Evolutionary conservation across 768 basidiomycete genomes (phyloP).

Genomic region (Leucocoprinus birnbaumii): DNA sequence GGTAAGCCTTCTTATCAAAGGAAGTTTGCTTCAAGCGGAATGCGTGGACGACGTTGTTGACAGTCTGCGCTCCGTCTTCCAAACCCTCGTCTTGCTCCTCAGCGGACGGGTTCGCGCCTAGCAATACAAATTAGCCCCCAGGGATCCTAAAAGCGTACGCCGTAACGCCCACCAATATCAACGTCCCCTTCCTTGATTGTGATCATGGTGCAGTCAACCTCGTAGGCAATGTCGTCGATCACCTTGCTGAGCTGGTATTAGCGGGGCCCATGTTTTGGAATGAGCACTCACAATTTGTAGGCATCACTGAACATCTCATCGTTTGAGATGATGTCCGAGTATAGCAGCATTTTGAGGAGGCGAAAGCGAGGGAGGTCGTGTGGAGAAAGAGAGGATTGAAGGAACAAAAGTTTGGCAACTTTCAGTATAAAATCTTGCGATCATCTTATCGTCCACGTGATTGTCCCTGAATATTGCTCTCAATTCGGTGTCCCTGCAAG

Average conservation of each 20-base stretch:
- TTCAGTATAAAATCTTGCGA: slow-evolving; percentile 24
- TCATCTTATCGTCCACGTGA: slow-evolving; percentile 26
- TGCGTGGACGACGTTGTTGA: slow-evolving; percentile 91
- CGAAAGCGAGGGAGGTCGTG: slow-evolving; percentile 17
- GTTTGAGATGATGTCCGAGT: slow-evolving; percentile 63
- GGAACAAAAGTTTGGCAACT: slow-evolving; percentile 12
- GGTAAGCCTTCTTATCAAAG: slow-evolving; percentile 91
- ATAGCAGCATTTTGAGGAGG: slow-evolving; percentile 63
- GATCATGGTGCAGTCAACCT: slow-evolving; percentile 80
- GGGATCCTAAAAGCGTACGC: slow-evolving; percentile 1
- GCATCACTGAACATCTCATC: slow-evolving; percentile 97
- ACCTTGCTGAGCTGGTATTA: slow-evolving; percentile 49
- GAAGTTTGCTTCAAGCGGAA: slow-evolving; percentile 81
- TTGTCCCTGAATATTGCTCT: slow-evolving; percentile 11
- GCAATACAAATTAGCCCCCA: not conserved
- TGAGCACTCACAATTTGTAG: slow-evolving; percentile 67
- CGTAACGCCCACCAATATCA: slow-evolving; percentile 71
- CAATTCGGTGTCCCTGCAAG: slow-evolving; percentile 14
- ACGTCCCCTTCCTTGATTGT: slow-evolving; percentile 75
- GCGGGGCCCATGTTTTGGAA: not conserved
- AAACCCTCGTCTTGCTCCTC: slow-evolving; percentile 83
- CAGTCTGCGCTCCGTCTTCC: slow-evolving; percentile 70
- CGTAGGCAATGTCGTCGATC: slow-evolving; percentile 77
- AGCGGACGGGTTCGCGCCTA: slow-evolving; percentile 90
- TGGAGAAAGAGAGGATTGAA: slow-evolving; percentile 16